Evolutionary conservation across 805 yeast species (phyloP).

Genomic region (Saccharomycopsis selenospora): DNA sequence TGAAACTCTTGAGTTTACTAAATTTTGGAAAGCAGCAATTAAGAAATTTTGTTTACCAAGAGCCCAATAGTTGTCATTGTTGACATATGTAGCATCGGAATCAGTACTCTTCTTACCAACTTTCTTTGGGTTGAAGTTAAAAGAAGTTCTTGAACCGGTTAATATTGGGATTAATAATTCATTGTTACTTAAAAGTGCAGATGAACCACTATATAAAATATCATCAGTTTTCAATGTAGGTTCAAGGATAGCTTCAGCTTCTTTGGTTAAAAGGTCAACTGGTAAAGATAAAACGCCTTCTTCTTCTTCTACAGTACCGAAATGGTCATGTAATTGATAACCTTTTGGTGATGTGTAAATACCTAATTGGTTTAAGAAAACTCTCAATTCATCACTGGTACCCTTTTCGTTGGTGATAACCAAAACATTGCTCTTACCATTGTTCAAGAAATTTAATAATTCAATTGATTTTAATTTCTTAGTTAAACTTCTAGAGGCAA

Average conservation of each 20-base stretch:
- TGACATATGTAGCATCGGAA: constrained; percentile 28
- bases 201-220: constrained; percentile 44
- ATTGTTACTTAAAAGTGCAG: constrained; percentile 64
- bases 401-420: constrained; percentile 48
- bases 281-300: constrained; percentile 24
- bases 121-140: constrained; percentile 39
- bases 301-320: constrained; percentile 30
- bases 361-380: constrained; percentile 72
- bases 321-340: constrained; percentile 58
- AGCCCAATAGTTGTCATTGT: constrained; percentile 54
- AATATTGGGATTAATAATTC: constrained; percentile 65
- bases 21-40: constrained; percentile 72
- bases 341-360: constrained; percentile 76
- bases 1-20: constrained; percentile 64
- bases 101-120: constrained; percentile 34
- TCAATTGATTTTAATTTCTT: constrained; percentile 36
- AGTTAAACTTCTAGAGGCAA: constrained; percentile 39
- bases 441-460: constrained; percentile 51
- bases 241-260: constrained; percentile 14
- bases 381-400: constrained; percentile 53
- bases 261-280: constrained; percentile 18
- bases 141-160: constrained; percentile 58
- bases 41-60: constrained; percentile 72
- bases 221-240: constrained; percentile 22
- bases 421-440: constrained; percentile 68